Evolutionary conservation across 352 stramenopile species (phyloP), one percentile per base, ranked within the genome.

Genomic region (Pythium guiyangense): DNA sequence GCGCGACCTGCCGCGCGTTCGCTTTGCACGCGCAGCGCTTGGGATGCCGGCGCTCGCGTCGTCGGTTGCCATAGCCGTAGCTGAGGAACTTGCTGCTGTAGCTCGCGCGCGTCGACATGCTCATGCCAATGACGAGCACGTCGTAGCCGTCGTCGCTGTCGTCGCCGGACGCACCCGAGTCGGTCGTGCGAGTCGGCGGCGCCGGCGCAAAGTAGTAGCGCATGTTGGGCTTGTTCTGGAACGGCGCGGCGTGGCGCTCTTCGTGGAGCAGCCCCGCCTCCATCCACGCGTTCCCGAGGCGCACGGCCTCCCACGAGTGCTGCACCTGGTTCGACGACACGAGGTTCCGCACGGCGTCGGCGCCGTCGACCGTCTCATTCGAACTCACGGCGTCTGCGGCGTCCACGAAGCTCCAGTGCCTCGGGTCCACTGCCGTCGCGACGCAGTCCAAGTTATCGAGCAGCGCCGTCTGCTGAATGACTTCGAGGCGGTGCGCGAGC

Each of bases 201-300:
- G n/a, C n/a, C n/a, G n/a, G n/a, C n/a, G n/a, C n/a, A n/a, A n/a
- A n/a, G n/a, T n/a, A n/a, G n/a, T n/a, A n/a, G n/a, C n/a, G n/a
- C n/a, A n/a, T n/a, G n/a, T n/a, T n/a, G n/a, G n/a, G n/a, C n/a
- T n/a, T n/a, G n/a, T n/a, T n/a, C n/a, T n/a, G n/a, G n/a, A n/a
- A n/a, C n/a, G n/a, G n/a, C n/a, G n/a, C n/a, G n/a, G n/a, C n/a
- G n/a, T n/a, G n/a, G n/a, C n/a, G n/a, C n/a, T n/a, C n/a, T n/a
- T n/a, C n/a, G n/a, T n/a, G n/a, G n/a, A n/a, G n/a, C n/a, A n/a
- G n/a, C n/a, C n/a, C 74, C 1, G 72, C 68, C 52, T 87, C 74
- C 77, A 87, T 85, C 42, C 84, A 72, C 14, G 75, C 74, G 50
- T 88, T 86, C 22, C 77, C 77, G 17, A 88, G 50, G 9, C 75